Base-by-base conservation (phyloP, 192 early-diverging fungal genomes). In the Funneliformis mosseae region DNA sequence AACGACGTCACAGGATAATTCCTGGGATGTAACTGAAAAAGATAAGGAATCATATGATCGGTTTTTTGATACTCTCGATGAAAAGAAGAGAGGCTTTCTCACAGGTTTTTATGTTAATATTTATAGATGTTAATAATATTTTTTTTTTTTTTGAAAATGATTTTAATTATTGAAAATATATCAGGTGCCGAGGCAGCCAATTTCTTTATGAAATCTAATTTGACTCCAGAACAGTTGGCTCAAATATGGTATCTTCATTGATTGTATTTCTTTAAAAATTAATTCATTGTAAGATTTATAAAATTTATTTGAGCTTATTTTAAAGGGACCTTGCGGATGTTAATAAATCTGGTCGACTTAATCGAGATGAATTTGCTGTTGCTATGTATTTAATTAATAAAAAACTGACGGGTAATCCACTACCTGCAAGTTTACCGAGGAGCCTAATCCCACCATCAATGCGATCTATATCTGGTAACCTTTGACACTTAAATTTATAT, bases 201-300 rank as follows among this genome's bases (percentile, higher is more conserved):
- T 33, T 94, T 97, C 76, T 95, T 97, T 81, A 81, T 94, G 74
- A 93, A 93, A 78, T 95, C 95, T 5, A 90, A 92, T 67, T 85
- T 97, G 60, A 87, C 92, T 0, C 89, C 91, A 41, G 71, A 85
- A 1, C 87, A 84, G 1, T 83, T 97, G 67, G 95, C 94, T 23
- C 88, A 91, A 67, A 92, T 97, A 66, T 97, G 95, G 92, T 76
- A 38, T 60, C 14, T 23, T 12, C 14, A 8, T n/a, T n/a, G n/a
- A n/a, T n/a, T n/a, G n/a, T n/a, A n/a, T 33, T 74, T 38, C 23
- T 61, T 46, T 70, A 5, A 18, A 3, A 43, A 42, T 38, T n/a
- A 41, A 43, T 70, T n/a, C 33, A 33, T n/a, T 70, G 16, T 23
- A 70, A 41, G 18, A 27, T 18, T 10, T 55, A 74, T 42, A 79